Evolutionary conservation across 179 eudicot species (phyloP).

Genomic region (Gypsophila paniculata): DNA sequence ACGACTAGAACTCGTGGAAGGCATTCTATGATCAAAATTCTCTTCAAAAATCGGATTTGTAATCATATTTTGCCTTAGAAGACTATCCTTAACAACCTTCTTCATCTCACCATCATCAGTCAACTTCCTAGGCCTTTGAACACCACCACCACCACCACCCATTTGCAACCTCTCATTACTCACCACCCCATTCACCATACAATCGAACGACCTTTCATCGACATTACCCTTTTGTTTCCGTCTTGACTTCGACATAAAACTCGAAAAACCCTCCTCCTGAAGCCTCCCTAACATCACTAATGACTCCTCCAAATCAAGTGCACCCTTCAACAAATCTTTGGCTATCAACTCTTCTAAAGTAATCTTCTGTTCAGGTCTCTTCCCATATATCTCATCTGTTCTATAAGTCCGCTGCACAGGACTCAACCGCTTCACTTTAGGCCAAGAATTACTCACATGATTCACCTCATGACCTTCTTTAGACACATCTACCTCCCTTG

Average conservation of each 20-base stretch:
- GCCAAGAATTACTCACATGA: slow-evolving; percentile 50
- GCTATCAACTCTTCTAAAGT: slow-evolving; percentile 40
- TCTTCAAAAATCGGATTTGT: slow-evolving; percentile 34
- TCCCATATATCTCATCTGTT: too few relatives aligned
- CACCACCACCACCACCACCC: slow-evolving; percentile 25
- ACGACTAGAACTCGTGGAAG: slow-evolving; percentile 70
- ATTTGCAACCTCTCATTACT: slow-evolving; percentile 11
- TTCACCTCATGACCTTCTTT: slow-evolving; percentile 50
- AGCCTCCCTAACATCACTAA: slow-evolving; percentile 55
- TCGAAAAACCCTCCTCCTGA: slow-evolving; percentile 49
- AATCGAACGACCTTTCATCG: slow-evolving; percentile 29
- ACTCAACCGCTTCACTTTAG: slow-evolving; percentile 20
- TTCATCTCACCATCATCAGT: slow-evolving; percentile 42
- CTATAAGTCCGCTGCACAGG: too few relatives aligned
- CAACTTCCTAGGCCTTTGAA: slow-evolving; percentile 43
- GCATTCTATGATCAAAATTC: slow-evolving; percentile 30
- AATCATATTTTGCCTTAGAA: slow-evolving; percentile 57
- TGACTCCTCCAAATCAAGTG: slow-evolving; percentile 73
- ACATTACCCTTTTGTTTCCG: slow-evolving; percentile 22
- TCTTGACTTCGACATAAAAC: slow-evolving; percentile 31
- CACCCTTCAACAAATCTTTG: slow-evolving; percentile 67
- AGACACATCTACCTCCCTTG: slow-evolving; percentile 40
- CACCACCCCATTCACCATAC: slow-evolving; percentile 24
- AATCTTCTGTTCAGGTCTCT: slow-evolving; percentile 7
- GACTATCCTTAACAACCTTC: slow-evolving; percentile 58